Evolutionary conservation across 2,329 filamentous ascomycete species (phyloP), one percentile per base, ranked within the genome.

Genomic region (Fusarium sp.): DNA sequence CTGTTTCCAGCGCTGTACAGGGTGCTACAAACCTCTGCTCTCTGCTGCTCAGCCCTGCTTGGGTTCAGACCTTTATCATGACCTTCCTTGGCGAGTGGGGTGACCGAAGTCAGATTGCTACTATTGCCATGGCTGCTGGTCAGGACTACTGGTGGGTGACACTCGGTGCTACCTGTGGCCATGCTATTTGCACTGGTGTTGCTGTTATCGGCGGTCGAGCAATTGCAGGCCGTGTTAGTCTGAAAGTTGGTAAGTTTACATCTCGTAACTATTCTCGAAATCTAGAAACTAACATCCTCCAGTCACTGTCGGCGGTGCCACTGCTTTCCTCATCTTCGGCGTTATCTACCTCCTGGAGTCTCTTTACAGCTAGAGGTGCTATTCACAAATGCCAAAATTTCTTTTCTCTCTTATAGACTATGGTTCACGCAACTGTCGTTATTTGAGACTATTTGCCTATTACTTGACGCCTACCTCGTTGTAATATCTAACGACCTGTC

Each of bases 111-210:
- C 96, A 99, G 82, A 98, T 99, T 75, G 96, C 96, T 22, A 99
- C 96, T 0, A 97, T 99, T 76, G 96, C 96, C 54, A 99, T 99
- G 96, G 96, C 96, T 49, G 95, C 96, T 33, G 96, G 96, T 20
- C 93, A 97, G 79, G 96, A 99, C 78, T 99, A 98, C 79, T 98
- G 95, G 95, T 97, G 94, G 92, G 96, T 99, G 35, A 97, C 94
- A 6, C 84, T 94, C 46, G 96, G 96, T 60, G 95, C 96, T 2
- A 88, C 96, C 35, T 84, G 88, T 46, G 96, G 96, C 11, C 96
- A 99, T 79, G 91, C 88, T 45, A 88, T 95, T 69, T 99, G 96
- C 82, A 98, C 96, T 8, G 91, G 92, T 46, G 90, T 93, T 22
- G 96, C 96, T 41, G 96, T 99, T 39, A 86, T 99, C 63, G 96